These are phyloP conservation scores for Metschnikowia cubensis DNA, from an alignment of 805 yeast genomes.

Conservation along the genomic window DNA sequence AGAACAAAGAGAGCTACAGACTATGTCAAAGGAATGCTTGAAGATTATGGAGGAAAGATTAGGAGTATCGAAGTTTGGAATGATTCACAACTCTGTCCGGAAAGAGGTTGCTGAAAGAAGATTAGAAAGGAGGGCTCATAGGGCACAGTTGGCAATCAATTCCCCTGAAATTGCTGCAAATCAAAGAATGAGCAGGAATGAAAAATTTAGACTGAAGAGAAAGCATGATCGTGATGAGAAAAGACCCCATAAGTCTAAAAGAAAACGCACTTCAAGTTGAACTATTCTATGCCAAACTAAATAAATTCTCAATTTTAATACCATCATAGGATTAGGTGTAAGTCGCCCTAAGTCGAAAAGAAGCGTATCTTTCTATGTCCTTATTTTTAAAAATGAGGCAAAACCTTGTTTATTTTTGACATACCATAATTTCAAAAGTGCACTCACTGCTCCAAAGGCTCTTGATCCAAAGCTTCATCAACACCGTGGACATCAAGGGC, in stretches of 20 bases:
- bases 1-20: slow-evolving; percentile 49
- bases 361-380: not conserved
- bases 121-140: slow-evolving; percentile 68
- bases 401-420: not conserved
- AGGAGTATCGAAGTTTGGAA: slow-evolving; percentile 67
- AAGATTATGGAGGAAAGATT: slow-evolving; percentile 62
- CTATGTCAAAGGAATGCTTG: slow-evolving; percentile 60
- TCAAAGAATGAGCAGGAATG: slow-evolving; percentile 73
- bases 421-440: not conserved
- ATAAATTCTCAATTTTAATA: no score
- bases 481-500: not conserved
- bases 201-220: slow-evolving; percentile 71
- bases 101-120: slow-evolving; percentile 58
- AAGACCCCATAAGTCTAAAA: slow-evolving; percentile 68
- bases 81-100: slow-evolving; percentile 60
- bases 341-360: not conserved
- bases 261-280: slow-evolving; percentile 29
- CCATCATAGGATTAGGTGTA: not conserved
- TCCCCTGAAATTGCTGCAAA: slow-evolving; percentile 83
- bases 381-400: not conserved
- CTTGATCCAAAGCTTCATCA: not conserved
- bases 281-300: no score
- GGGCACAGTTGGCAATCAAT: slow-evolving; percentile 69
- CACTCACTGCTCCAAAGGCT: not conserved
- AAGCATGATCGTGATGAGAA: slow-evolving; percentile 69